A percentile compares a stretch with the other conserved stretches of the same genome.
phyloP scores from a whole-genome alignment of 1,139 yeast species.

The Oligophagozyma castellii region DNA sequence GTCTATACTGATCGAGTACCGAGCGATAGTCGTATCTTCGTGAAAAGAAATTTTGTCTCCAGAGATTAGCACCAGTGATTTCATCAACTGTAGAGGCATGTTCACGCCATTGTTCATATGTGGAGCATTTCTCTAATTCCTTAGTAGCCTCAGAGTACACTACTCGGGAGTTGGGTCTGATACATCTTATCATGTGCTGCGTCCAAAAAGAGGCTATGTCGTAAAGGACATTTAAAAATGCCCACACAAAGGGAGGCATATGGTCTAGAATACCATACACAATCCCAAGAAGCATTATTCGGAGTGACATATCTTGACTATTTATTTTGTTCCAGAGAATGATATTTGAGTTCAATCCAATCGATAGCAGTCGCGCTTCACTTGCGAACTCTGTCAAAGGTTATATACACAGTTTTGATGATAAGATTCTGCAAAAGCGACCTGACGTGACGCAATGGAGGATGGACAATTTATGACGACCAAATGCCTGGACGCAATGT shows the following conservation, averaged over 20 bases:
- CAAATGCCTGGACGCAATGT: too few relatives aligned
- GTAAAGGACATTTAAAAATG: constrained; percentile 39
- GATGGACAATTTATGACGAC: too few relatives aligned
- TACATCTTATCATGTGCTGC: constrained; percentile 18
- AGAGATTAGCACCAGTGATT: constrained; percentile 54
- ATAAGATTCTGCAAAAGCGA: too few relatives aligned
- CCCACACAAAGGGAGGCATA: constrained; percentile 52
- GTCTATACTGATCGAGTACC: constrained; percentile 59
- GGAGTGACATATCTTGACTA: too few relatives aligned
- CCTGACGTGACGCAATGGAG: too few relatives aligned
- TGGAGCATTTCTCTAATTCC: constrained; percentile 24
- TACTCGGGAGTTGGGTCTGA: constrained; percentile 20
- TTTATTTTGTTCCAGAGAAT: too few relatives aligned
- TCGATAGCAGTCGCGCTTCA: too few relatives aligned
- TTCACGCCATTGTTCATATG: constrained; percentile 48
- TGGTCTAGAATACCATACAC: constrained; percentile 29
- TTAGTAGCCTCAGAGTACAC: constrained; percentile 20
- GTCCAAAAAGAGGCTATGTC: constrained; percentile 53
- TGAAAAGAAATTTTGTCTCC: constrained; percentile 81
- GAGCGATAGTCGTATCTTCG: constrained; percentile 73
- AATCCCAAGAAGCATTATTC: constrained; percentile 9
- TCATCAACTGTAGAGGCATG: constrained; percentile 49
- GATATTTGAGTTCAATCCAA: too few relatives aligned
- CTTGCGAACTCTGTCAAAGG: too few relatives aligned
- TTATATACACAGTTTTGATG: too few relatives aligned